phyloP scores from a whole-genome alignment of 257 asterid species.

The Datura wrightii region DNA sequence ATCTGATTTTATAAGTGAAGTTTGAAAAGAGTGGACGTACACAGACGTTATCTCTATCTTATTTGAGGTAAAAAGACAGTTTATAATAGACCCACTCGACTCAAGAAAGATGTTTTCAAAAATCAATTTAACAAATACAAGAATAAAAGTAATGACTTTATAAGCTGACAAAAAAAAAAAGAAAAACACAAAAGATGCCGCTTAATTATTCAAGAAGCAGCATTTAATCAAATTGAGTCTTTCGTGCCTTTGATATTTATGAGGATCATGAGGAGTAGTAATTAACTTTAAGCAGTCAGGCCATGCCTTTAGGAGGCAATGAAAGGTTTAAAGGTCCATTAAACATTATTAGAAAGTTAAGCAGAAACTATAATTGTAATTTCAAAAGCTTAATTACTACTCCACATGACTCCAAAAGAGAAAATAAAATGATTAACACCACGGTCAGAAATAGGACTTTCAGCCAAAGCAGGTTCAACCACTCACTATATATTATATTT shows the following conservation, averaged over 20 bases:
- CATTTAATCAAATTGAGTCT: not conserved
- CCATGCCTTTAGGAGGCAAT: conserved; percentile 13
- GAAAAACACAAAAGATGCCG: not conserved
- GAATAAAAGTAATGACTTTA: too few relatives aligned
- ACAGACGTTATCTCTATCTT: too few relatives aligned
- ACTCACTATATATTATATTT: conserved; percentile 5
- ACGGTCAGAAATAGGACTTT: not conserved
- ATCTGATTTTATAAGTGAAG: too few relatives aligned
- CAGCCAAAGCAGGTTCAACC: conserved; percentile 29
- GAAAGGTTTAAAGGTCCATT: not conserved
- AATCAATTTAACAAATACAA: too few relatives aligned
- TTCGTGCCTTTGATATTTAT: conserved; percentile 17
- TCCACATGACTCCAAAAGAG: conserved; percentile 29
- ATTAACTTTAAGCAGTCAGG: not conserved
- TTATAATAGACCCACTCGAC: too few relatives aligned
- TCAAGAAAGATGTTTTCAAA: too few relatives aligned
- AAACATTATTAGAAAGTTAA: conserved; percentile 17
- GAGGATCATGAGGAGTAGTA: not conserved
- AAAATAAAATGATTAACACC: conserved; percentile 30
- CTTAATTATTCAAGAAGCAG: not conserved
- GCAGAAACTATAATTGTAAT: conserved; percentile 6
- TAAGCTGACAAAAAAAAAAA: too few relatives aligned
- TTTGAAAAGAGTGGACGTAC: too few relatives aligned
- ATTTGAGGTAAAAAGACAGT: too few relatives aligned
- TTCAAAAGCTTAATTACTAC: conserved; percentile 23